Percentiles rank a stretch among this genome's conserved stretches.
Conservation (phyloP, 306 rosid species). For the Lathyrus oleraceus region DNA sequence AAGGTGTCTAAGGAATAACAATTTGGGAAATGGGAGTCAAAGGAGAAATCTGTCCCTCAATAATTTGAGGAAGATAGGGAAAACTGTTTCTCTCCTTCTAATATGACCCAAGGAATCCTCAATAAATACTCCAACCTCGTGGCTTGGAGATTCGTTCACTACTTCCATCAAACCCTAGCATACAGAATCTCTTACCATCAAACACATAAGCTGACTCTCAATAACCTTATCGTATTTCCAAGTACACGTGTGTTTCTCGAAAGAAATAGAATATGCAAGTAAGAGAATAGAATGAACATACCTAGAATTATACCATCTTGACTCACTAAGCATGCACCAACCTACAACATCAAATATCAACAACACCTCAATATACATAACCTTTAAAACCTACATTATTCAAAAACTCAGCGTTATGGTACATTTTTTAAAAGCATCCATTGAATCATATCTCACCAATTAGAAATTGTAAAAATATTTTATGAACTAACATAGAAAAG, state of each 20-base stretch:
- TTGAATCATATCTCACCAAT: neutral
- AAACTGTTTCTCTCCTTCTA: too few species aligned
- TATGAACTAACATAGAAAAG: neutral
- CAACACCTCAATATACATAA: conserved; percentile 10
- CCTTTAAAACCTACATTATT: neutral
- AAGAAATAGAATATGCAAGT: conserved; percentile 1
- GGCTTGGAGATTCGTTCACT: too few species aligned
- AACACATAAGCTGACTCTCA: too few species aligned
- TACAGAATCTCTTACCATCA: too few species aligned
- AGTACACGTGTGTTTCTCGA: neutral
- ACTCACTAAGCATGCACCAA: conserved; percentile 96
- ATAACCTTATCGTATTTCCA: too few species aligned
- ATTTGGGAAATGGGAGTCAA: too few species aligned
- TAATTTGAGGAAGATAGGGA: too few species aligned
- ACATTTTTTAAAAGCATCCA: neutral
- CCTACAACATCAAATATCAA: conserved; percentile 45
- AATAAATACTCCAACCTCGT: too few species aligned
- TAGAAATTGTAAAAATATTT: neutral
- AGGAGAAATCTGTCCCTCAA: too few species aligned
- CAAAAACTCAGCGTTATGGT: neutral
- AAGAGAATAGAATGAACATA: conserved; percentile 37
- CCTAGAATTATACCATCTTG: conserved; percentile 83
- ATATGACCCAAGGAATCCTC: too few species aligned
- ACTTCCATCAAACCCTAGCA: too few species aligned
- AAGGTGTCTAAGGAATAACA: too few species aligned